A percentile compares a stretch with the other conserved stretches of the same genome.
Evolutionary conservation across 225 moss, liverwort and hornwort species (phyloP).

Genomic region (Ulota crispa): DNA sequence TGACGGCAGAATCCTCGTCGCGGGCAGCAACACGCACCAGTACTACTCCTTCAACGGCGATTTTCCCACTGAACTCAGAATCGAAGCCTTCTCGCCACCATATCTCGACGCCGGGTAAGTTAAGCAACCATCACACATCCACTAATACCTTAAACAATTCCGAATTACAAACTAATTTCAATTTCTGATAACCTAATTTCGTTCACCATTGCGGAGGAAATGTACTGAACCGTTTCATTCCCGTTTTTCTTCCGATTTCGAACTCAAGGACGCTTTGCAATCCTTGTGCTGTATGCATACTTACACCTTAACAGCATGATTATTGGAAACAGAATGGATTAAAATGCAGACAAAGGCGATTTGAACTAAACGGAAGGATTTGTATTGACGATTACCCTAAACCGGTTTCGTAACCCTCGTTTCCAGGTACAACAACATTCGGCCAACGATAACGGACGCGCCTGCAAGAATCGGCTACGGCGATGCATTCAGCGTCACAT

Average conservation of each 20-base stretch:
- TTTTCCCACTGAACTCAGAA: conserved; percentile 48
- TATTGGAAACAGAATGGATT: background rate
- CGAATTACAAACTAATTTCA: background rate
- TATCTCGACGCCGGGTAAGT: conserved; percentile 43
- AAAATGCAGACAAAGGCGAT: background rate
- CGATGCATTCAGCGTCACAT: conserved; percentile 33
- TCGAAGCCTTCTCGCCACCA: conserved; percentile 58
- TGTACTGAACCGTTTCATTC: background rate
- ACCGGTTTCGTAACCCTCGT: background rate
- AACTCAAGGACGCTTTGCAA: background rate
- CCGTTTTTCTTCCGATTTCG: background rate
- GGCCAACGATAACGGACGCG: conserved; percentile 38
- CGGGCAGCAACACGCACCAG: conserved; percentile 61
- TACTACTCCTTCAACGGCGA: conserved; percentile 41
- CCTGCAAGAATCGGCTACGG: conserved; percentile 39
- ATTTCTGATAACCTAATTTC: background rate
- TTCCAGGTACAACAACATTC: conserved; percentile 31
- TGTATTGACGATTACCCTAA: background rate
- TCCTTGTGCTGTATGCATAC: background rate
- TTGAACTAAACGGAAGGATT: background rate
- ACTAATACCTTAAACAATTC: no score
- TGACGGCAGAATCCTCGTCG: conserved; percentile 50
- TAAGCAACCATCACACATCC: background rate
- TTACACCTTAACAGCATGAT: background rate
- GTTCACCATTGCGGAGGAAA: background rate